Base-by-base conservation (phyloP, 495 filamentous ascomycete genomes). In the Neurospora discreta region DNA sequence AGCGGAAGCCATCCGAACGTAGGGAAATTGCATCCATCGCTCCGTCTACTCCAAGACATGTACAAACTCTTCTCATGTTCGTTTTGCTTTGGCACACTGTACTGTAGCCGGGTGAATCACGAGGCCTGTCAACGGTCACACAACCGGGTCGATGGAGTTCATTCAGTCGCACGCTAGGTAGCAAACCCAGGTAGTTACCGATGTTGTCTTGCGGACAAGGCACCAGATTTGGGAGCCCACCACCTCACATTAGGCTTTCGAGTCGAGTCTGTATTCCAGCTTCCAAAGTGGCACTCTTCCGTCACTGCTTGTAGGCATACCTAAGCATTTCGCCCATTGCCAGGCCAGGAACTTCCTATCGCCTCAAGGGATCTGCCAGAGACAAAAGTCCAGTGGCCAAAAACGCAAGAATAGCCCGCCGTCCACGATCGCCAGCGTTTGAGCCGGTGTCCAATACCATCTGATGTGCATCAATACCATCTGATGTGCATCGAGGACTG, bases 131-230 rank as follows among this genome's bases (percentile, higher is more conserved):
- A 65, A 65, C 52, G 26, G 52, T 65, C 15, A 65, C 52, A 65
- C 52, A 65, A 33, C 52, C 52, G 52, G 52, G 52, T 65, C 52
- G 52, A 26, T 33, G 26, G 52, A 33, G 26, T 26, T 18, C 26
- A 65, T 26, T 65, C 52, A 65, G 52, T 65, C 52, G 52, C 13
- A 65, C 52, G 26, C 52, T 65, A 65, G 15, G 52, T 65, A 65
- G 52, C 52, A 33, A 26, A 65, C 52, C 26, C 7, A 65, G 52
- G 26, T 65, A 36, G 52, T 65, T 65, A 33, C 52, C 26, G 38
- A 71, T 68, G 36, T 65, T 69, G 68, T 76, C 70, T 69, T 60
- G 68, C 68, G 70, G 74, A 52, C 70, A 71, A 16, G 58, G 46
- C 33, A 60, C 74, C 73, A 70, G 41, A 72, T 76, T 69, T 58